Conservation (phyloP, 164 flowering plant genomes). For the Magnolia changhungtana region DNA sequence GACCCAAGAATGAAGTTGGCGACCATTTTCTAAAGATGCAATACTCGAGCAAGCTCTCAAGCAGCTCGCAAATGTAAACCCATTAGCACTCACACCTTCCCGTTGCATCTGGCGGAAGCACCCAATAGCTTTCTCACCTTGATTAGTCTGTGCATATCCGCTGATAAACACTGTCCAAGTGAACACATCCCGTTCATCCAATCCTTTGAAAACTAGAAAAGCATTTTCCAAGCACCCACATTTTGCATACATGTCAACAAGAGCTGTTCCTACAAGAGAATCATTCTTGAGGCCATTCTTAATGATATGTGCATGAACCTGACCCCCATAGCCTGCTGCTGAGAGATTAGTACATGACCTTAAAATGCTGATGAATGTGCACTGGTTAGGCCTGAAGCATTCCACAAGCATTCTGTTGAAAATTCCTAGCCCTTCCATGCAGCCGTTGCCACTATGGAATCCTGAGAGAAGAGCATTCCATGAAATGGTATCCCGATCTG, state of each 20-base stretch:
- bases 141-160: constrained; percentile 34
- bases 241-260: constrained; percentile 42
- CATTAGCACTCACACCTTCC: constrained; percentile 45
- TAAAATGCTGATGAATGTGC: constrained; percentile 35
- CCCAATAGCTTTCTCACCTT: constrained; percentile 41
- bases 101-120: constrained; percentile 44
- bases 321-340: constrained; percentile 23
- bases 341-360: constrained; percentile 30
- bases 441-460: constrained; percentile 32
- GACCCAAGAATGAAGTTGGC: constrained; percentile 41
- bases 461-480: constrained; percentile 58
- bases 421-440: constrained; percentile 29
- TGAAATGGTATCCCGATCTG: constrained; percentile 31
- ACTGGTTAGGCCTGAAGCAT: constrained; percentile 41
- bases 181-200: constrained; percentile 31
- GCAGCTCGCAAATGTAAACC: constrained; percentile 49
- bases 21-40: constrained; percentile 41
- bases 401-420: constrained; percentile 36
- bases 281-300: constrained; percentile 26
- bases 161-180: constrained; percentile 39
- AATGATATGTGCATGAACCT: constrained; percentile 34
- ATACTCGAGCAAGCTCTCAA: constrained; percentile 44
- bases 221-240: constrained; percentile 28
- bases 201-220: constrained; percentile 20
- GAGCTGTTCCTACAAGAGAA: constrained; percentile 36